These are phyloP conservation scores for Phytophthora melonis DNA, from an alignment of 352 stramenopile genomes.

Conservation along the genomic window DNA sequence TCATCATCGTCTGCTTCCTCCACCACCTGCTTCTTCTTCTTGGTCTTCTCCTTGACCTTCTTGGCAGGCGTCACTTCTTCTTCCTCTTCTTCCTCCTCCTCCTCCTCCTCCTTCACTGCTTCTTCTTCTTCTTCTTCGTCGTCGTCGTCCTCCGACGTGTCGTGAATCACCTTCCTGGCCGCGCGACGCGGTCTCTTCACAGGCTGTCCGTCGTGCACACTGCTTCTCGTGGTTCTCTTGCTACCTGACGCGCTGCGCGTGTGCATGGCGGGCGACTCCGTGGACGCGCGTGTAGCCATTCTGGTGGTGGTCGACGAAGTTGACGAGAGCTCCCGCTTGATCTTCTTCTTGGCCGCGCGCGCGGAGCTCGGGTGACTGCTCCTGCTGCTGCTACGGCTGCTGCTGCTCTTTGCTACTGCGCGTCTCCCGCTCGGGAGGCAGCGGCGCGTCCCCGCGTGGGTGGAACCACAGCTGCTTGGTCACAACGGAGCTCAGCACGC, in stretches of 20 bases:
- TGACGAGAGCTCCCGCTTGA: slow-evolving; percentile 10
- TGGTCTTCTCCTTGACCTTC: slow-evolving; percentile 11
- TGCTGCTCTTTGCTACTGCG: slow-evolving; percentile 8
- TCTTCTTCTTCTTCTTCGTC: background rate
- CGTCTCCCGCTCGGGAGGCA: slow-evolving; percentile 4
- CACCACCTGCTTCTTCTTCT: slow-evolving; percentile 1
- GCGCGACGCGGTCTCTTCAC: slow-evolving; percentile 39
- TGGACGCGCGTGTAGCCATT: slow-evolving; percentile 16
- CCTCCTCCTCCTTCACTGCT: background rate
- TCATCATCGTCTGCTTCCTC: slow-evolving; percentile 55
- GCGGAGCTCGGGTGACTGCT: background rate
- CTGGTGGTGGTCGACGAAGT: background rate
- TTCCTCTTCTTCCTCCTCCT: slow-evolving; percentile 3
- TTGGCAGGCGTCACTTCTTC: slow-evolving; percentile 24
- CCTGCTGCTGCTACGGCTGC: background rate
- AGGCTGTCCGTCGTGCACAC: slow-evolving; percentile 14
- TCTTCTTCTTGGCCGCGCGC: slow-evolving; percentile 24
- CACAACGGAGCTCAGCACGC: slow-evolving; percentile 63
- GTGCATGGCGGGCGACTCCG: slow-evolving; percentile 31
- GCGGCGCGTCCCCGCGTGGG: slow-evolving; percentile 19
- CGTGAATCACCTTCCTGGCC: slow-evolving; percentile 30
- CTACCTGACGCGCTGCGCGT: slow-evolving; percentile 20
- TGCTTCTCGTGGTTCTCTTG: slow-evolving; percentile 26
- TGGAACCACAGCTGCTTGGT: slow-evolving; percentile 76
- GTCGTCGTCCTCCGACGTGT: slow-evolving; percentile 29